These are phyloP conservation scores for Ceriops decandra DNA, from an alignment of 345 rosid genomes.

Conservation along the genomic window DNA sequence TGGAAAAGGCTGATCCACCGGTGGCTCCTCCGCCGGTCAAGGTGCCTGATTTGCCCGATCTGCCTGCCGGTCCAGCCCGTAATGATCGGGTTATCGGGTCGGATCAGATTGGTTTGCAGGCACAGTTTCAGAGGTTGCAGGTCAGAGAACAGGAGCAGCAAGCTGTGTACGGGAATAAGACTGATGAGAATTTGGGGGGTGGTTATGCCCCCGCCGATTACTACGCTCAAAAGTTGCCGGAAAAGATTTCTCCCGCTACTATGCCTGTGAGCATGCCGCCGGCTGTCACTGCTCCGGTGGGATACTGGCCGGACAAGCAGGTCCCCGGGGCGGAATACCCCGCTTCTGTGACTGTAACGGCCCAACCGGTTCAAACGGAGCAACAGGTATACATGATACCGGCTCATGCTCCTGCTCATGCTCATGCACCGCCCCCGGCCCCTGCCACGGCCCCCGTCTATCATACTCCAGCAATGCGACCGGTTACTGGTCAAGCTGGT, in stretches of 20 bases:
- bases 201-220: slow-evolving; percentile 41
- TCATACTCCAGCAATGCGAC: slow-evolving; percentile 48
- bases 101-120: slow-evolving; percentile 50
- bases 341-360: slow-evolving; percentile 28
- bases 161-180: slow-evolving; percentile 42
- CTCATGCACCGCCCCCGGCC: slow-evolving; percentile 19
- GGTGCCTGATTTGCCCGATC: slow-evolving; percentile 24
- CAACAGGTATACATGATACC: slow-evolving; percentile 63
- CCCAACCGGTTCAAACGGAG: slow-evolving; percentile 34
- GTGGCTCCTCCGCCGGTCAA: slow-evolving; percentile 28
- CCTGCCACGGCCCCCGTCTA: slow-evolving; percentile 30
- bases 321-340: slow-evolving; percentile 42
- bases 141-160: slow-evolving; percentile 48
- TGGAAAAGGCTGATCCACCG: slow-evolving; percentile 45
- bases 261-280: slow-evolving; percentile 29
- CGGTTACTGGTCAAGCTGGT: slow-evolving; percentile 44
- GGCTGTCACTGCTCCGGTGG: slow-evolving; percentile 32
- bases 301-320: slow-evolving; percentile 65
- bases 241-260: slow-evolving; percentile 31
- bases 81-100: slow-evolving; percentile 40
- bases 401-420: slow-evolving; percentile 34
- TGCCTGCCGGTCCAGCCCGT: slow-evolving; percentile 21
- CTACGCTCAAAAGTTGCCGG: slow-evolving; percentile 45
- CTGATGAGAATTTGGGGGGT: slow-evolving; percentile 37
- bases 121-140: slow-evolving; percentile 72